phyloP scores from a whole-genome alignment of 2,329 filamentous ascomycete genomes.

The Grosmannia penicillata region DNA sequence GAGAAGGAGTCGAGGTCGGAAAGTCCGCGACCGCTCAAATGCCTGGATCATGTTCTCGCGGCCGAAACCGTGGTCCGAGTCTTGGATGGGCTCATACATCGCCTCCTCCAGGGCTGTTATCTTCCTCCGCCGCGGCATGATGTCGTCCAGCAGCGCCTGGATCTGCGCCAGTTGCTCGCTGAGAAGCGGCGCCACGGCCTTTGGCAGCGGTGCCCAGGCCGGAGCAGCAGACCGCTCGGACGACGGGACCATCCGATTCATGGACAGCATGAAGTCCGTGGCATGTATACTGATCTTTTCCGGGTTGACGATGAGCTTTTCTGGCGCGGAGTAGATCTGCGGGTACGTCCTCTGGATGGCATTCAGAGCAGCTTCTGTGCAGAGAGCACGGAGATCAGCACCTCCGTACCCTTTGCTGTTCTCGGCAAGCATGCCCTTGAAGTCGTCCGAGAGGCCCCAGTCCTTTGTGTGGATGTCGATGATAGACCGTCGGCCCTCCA shows the following conservation, averaged over 20 bases:
- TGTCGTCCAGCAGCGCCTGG: constrained; percentile 51
- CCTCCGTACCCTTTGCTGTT: constrained; percentile 88
- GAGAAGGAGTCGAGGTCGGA: constrained; percentile 75
- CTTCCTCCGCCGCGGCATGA: constrained; percentile 74
- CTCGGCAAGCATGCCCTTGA: constrained; percentile 74
- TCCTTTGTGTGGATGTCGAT: constrained; percentile 90
- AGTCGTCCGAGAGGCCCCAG: constrained; percentile 68
- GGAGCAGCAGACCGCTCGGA: constrained; percentile 83
- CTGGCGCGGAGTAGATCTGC: constrained; percentile 82
- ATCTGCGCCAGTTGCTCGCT: constrained; percentile 58
- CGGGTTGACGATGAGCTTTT: constrained; percentile 81
- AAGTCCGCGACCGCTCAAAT: constrained; percentile 79
- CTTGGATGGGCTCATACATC: constrained; percentile 74
- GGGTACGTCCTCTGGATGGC: constrained; percentile 91
- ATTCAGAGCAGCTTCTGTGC: constrained; percentile 90
- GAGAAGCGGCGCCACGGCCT: constrained; percentile 67
- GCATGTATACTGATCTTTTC: constrained; percentile 73
- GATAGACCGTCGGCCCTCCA: constrained; percentile 67
- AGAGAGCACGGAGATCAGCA: constrained; percentile 84
- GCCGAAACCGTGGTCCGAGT: constrained; percentile 70
- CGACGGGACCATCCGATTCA: constrained; percentile 92
- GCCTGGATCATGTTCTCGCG: constrained; percentile 61
- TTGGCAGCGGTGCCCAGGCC: constrained; percentile 66
- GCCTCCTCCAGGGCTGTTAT: constrained; percentile 86
- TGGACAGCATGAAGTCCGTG: constrained; percentile 92